phyloP scores from a whole-genome alignment of 495 filamentous ascomycete genomes.

The Xylaria scruposa region DNA sequence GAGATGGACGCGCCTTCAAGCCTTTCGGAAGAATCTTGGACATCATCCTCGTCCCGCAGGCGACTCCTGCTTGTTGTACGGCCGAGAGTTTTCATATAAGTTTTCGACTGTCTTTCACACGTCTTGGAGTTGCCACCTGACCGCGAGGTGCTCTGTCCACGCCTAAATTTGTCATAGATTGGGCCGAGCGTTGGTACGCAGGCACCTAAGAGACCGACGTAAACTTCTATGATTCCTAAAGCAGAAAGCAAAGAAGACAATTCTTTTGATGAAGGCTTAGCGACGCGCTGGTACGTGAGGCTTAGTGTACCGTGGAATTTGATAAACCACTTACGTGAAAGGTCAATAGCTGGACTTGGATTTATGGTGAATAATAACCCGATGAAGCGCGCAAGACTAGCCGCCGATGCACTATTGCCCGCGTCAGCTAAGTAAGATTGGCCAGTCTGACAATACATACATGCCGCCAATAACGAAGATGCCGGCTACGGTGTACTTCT shows the following conservation, averaged over 20 bases:
- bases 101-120: not conserved
- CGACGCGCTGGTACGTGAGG: not conserved
- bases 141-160: not conserved
- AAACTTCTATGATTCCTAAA: not conserved
- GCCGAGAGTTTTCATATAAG: not conserved
- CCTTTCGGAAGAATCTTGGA: not conserved
- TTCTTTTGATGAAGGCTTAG: not conserved
- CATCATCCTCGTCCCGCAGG: not conserved
- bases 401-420: not conserved
- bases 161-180: not conserved
- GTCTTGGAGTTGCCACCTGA: not conserved
- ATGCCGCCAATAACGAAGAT: not conserved
- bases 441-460: not conserved
- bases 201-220: not conserved
- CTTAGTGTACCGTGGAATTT: not conserved
- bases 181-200: not conserved
- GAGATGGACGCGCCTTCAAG: not conserved
- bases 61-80: not conserved
- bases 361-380: not conserved
- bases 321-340: not conserved
- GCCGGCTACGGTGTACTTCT: not conserved
- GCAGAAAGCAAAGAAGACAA: not conserved
- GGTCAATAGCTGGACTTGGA: not conserved
- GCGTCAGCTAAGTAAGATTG: not conserved
- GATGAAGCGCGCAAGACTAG: not conserved